Evolutionary conservation across 176 grass and related monocot species (phyloP).

Genomic region (Ananas comosus): DNA sequence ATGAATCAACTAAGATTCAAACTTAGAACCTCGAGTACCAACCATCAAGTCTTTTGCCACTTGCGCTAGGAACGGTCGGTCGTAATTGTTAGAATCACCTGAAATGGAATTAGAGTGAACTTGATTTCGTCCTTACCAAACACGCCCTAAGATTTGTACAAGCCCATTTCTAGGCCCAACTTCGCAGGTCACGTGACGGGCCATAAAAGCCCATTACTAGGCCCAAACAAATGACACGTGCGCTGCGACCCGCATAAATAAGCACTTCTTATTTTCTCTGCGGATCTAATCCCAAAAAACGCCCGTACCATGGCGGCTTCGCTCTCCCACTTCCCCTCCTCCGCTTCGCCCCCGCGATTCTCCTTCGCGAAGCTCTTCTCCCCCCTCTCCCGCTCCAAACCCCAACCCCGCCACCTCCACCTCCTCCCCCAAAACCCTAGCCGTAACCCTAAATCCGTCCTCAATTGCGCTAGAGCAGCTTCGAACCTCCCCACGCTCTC

Average conservation of each 20-base stretch:
- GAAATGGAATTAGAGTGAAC: no score
- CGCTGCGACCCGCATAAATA: not conserved
- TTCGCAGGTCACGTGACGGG: no score
- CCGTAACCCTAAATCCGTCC: not conserved
- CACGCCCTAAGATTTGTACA: no score
- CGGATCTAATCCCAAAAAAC: not conserved
- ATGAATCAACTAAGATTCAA: no score
- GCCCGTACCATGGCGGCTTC: conserved; percentile 14
- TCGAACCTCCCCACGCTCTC: conserved; percentile 6
- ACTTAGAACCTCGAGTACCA: no score
- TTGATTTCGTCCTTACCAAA: no score
- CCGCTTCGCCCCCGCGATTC: conserved; percentile 5
- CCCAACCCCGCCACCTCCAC: not conserved
- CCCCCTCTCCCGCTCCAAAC: conserved; percentile 12
- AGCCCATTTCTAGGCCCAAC: no score
- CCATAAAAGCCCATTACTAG: no score
- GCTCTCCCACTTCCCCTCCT: conserved; percentile 22
- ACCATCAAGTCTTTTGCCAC: no score
- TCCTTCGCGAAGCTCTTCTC: conserved; percentile 31
- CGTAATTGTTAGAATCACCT: no score
- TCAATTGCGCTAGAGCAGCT: conserved; percentile 8
- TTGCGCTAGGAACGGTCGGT: no score
- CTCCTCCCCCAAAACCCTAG: not conserved
- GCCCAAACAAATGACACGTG: no score
- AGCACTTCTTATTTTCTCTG: not conserved